A percentile compares a stretch with the other conserved stretches of the same genome.
These are phyloP conservation scores for Plasmodium berghei DNA, from an alignment of 169 alveolate genomes.

Conservation along the genomic window DNA sequence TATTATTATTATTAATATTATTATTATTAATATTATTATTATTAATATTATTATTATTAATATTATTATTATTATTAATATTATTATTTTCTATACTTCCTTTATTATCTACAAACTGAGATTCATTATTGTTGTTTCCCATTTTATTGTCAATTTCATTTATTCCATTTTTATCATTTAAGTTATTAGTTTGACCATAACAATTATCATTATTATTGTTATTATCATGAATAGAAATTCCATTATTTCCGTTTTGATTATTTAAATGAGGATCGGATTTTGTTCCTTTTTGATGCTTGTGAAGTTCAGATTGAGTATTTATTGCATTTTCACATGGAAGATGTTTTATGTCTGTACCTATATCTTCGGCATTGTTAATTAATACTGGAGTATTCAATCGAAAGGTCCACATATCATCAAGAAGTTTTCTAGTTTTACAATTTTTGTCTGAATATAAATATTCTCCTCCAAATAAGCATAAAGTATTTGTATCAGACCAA, in stretches of 20 bases:
- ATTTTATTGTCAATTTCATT: neutral
- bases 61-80: neutral
- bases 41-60: neutral
- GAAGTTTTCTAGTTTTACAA: constrained; percentile 80
- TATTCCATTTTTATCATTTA: neutral
- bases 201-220: too few relatives aligned
- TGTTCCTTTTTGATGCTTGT: too few relatives aligned
- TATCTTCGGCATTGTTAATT: neutral
- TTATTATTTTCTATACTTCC: neutral
- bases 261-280: neutral
- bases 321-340: too few relatives aligned
- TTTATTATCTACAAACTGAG: neutral
- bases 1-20: neutral
- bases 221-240: too few relatives aligned
- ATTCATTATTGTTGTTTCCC: neutral
- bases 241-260: neutral
- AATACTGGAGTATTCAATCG: constrained; percentile 18
- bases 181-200: too few relatives aligned
- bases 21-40: neutral
- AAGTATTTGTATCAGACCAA: constrained; percentile 90
- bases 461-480: constrained; percentile 92
- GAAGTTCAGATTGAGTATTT: too few relatives aligned
- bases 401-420: constrained; percentile 90
- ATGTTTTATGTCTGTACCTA: neutral
- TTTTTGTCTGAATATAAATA: constrained; percentile 79